phyloP scores from a whole-genome alignment of 495 filamentous ascomycete genomes.

The Endocarpon pusillum region DNA sequence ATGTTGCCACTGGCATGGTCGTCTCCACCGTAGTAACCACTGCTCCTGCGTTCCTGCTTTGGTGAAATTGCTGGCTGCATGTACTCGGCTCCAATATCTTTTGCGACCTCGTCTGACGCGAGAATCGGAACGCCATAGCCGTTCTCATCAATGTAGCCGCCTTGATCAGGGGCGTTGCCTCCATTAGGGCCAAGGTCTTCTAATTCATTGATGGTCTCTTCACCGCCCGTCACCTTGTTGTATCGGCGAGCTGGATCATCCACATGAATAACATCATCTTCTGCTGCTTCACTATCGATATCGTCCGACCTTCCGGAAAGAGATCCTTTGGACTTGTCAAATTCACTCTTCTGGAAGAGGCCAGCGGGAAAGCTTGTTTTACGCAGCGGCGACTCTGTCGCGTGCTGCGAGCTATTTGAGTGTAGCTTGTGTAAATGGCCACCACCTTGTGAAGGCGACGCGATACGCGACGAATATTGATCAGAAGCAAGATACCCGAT shows the following conservation, averaged over 20 bases:
- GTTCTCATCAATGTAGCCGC: slow-evolving; percentile 33
- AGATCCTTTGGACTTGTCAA: slow-evolving; percentile 8
- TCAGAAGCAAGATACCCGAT: slow-evolving; percentile 68
- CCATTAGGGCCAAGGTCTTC: slow-evolving; percentile 25
- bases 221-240: slow-evolving; percentile 46
- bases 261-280: slow-evolving; percentile 57
- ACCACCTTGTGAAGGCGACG: slow-evolving; percentile 41
- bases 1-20: slow-evolving; percentile 28
- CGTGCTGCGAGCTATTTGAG: slow-evolving; percentile 28
- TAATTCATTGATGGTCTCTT: slow-evolving; percentile 19
- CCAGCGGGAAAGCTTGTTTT: slow-evolving; percentile 33
- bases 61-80: slow-evolving; percentile 62
- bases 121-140: slow-evolving; percentile 60
- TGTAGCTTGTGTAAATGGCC: slow-evolving; percentile 15
- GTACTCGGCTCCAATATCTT: slow-evolving; percentile 45
- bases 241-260: slow-evolving; percentile 46
- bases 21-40: slow-evolving; percentile 38
- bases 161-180: slow-evolving; percentile 30
- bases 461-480: slow-evolving; percentile 54
- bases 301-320: slow-evolving; percentile 12
- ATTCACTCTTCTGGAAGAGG: slow-evolving; percentile 9
- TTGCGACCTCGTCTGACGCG: slow-evolving; percentile 79
- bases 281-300: slow-evolving; percentile 28
- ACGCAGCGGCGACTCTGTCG: slow-evolving; percentile 39
- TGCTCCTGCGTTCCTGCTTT: slow-evolving; percentile 39